Evolutionary conservation across 2,329 filamentous ascomycete genomes (phyloP).

Genomic region (Sporothrix globosa): DNA sequence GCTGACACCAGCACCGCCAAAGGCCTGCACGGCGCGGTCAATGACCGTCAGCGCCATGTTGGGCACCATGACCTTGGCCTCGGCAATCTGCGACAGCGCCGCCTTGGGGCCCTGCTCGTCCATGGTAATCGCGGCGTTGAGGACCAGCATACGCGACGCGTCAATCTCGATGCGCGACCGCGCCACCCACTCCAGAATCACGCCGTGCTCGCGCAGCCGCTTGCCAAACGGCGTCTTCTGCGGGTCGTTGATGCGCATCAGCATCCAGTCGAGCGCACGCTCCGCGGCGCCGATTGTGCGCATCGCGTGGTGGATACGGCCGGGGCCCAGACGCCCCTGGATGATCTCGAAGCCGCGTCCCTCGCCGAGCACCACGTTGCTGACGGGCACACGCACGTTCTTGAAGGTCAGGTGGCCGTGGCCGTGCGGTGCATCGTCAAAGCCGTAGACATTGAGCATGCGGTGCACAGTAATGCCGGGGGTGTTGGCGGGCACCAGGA

Average conservation of each 20-base stretch:
- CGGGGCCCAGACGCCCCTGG: conserved; percentile 91
- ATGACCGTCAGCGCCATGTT: conserved; percentile 81
- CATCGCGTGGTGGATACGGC: conserved; percentile 98
- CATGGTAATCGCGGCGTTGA: conserved; percentile 95
- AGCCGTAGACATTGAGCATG: conserved; percentile 93
- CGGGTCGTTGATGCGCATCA: conserved; percentile 91
- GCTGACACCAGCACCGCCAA: conserved; percentile 85
- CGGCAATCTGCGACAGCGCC: conserved; percentile 88
- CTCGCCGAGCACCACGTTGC: conserved; percentile 87
- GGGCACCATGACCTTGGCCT: conserved; percentile 92
- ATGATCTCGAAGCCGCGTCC: conserved; percentile 98
- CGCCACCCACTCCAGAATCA: conserved; percentile 94
- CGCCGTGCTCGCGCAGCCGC: conserved; percentile 82
- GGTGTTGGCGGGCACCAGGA: conserved; percentile 79
- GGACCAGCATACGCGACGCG: conserved; percentile 81
- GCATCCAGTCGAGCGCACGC: conserved; percentile 89
- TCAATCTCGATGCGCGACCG: conserved; percentile 93
- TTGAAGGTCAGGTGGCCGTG: conserved; percentile 91
- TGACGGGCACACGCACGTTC: conserved; percentile 83
- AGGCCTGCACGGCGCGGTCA: conserved; percentile 91
- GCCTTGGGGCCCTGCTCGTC: conserved; percentile 86
- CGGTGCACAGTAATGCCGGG: conserved; percentile 90
- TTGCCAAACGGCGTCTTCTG: conserved; percentile 90
- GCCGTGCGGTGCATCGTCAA: conserved; percentile 97
- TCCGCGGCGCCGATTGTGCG: conserved; percentile 89